Conservation (phyloP, 1,139 yeast genomes). For the Pichia sp. region DNA sequence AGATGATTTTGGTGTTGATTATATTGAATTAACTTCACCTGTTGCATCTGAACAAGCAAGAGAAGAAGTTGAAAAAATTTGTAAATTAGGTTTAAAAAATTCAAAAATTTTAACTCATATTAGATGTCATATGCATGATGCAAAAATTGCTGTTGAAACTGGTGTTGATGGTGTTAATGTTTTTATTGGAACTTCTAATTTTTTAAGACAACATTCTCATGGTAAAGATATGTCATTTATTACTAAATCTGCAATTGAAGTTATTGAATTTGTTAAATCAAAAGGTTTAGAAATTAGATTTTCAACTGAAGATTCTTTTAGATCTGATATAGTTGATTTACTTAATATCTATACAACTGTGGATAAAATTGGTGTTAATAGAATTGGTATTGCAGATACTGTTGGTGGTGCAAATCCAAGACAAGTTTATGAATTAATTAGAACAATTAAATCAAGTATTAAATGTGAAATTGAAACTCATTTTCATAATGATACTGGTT, state of each 20-base stretch:
- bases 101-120: conserved; percentile 54
- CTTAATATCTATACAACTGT: conserved; percentile 52
- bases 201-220: conserved; percentile 46
- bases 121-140: conserved; percentile 58
- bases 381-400: conserved; percentile 59
- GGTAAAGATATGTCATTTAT: conserved; percentile 53
- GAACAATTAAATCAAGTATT: conserved; percentile 52
- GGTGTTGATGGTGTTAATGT: conserved; percentile 60
- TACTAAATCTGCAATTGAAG: conserved; percentile 48
- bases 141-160: conserved; percentile 51
- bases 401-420: conserved; percentile 59
- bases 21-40: conserved; percentile 53
- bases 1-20: conserved; percentile 56
- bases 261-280: conserved; percentile 51
- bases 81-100: conserved; percentile 46
- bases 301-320: conserved; percentile 52
- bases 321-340: conserved; percentile 53
- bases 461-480: conserved; percentile 55
- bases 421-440: conserved; percentile 53
- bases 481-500: conserved; percentile 58
- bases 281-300: conserved; percentile 54
- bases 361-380: conserved; percentile 52
- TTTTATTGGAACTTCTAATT: conserved; percentile 53
- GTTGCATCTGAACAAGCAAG: conserved; percentile 54
- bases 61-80: conserved; percentile 51